phyloP scores from a whole-genome alignment of 1,284 basidiomycete species.

The Serendipita sp. region DNA sequence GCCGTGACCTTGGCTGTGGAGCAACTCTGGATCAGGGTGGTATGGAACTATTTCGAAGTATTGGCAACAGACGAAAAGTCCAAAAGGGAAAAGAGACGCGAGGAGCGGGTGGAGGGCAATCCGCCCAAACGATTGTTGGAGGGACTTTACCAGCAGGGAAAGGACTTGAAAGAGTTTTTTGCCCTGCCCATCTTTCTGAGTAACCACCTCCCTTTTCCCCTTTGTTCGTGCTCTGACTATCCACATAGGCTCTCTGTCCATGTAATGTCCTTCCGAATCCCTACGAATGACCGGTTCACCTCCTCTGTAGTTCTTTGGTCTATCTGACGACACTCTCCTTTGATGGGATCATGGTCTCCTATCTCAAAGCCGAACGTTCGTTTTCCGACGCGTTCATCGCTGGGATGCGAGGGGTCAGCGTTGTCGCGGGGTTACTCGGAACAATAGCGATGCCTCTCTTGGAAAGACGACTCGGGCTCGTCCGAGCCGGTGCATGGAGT shows the following conservation, averaged over 20 bases:
- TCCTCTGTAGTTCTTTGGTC: slow-evolving; percentile 34
- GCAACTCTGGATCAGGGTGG: slow-evolving; percentile 22
- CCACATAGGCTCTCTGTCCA: too few relatives aligned
- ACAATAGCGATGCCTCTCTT: slow-evolving; percentile 25
- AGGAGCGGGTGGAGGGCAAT: neutral
- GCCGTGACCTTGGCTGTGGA: slow-evolving; percentile 25
- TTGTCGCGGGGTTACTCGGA: slow-evolving; percentile 30
- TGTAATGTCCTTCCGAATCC: too few relatives aligned
- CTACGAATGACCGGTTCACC: neutral
- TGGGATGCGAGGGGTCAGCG: slow-evolving; percentile 36
- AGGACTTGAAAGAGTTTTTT: slow-evolving; percentile 33
- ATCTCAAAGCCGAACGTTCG: slow-evolving; percentile 27
- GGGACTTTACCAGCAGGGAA: slow-evolving; percentile 8
- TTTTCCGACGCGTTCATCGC: slow-evolving; percentile 39
- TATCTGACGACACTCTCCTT: slow-evolving; percentile 35
- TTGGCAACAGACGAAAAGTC: slow-evolving; percentile 17
- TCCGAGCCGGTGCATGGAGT: slow-evolving; percentile 34
- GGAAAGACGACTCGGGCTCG: slow-evolving; percentile 29
- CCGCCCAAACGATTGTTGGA: neutral
- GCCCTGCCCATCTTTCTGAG: slow-evolving; percentile 28
- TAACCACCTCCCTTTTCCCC: too few relatives aligned
- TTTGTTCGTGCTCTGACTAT: too few relatives aligned
- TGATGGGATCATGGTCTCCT: slow-evolving; percentile 36
- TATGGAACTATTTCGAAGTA: slow-evolving; percentile 23
- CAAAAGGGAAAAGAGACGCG: neutral